Evolutionary conservation across 495 filamentous ascomycete species (phyloP).

Genomic region (Talaromyces wortmannii): DNA sequence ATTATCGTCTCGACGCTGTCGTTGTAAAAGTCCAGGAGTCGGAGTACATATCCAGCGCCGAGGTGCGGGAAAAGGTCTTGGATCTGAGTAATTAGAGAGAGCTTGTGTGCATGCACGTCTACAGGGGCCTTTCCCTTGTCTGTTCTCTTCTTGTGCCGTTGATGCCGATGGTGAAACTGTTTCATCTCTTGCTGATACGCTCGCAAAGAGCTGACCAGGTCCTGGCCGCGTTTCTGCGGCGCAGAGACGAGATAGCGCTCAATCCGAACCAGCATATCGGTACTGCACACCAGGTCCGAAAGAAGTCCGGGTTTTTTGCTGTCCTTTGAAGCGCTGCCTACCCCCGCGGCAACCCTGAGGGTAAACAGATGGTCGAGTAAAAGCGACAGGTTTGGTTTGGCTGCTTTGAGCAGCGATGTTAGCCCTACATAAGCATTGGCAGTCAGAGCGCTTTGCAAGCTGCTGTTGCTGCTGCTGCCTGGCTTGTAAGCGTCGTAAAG

Average conservation of each 20-base stretch:
- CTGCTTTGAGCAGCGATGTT: conserved; percentile 55
- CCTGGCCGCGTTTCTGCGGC: conserved; percentile 37
- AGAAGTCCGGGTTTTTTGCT: conserved; percentile 34
- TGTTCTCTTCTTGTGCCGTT: conserved; percentile 46
- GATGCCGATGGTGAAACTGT: conserved; percentile 46
- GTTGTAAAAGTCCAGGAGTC: conserved; percentile 70
- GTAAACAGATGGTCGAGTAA: conserved; percentile 78
- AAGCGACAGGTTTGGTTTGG: conserved; percentile 59
- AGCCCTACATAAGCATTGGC: conserved; percentile 67
- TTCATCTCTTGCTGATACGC: conserved; percentile 40
- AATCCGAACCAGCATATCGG: conserved; percentile 27
- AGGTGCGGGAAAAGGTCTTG: conserved; percentile 92
- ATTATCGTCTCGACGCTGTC: conserved; percentile 76
- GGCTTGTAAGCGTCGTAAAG: conserved; percentile 56
- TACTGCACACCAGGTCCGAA: conserved; percentile 37
- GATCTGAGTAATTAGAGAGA: conserved; percentile 78
- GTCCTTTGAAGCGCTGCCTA: conserved; percentile 30
- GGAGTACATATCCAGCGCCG: conserved; percentile 73
- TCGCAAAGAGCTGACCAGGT: conserved; percentile 30
- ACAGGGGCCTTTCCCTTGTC: conserved; percentile 68
- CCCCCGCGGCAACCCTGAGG: conserved; percentile 60
- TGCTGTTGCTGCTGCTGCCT: conserved; percentile 26
- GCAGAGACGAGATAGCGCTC: conserved; percentile 52
- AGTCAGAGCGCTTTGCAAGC: conserved; percentile 55
- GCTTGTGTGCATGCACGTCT: conserved; percentile 65